Base-by-base conservation (phyloP, 371 early-diverging fungal genomes). In the Lichtheimia ornata region DNA sequence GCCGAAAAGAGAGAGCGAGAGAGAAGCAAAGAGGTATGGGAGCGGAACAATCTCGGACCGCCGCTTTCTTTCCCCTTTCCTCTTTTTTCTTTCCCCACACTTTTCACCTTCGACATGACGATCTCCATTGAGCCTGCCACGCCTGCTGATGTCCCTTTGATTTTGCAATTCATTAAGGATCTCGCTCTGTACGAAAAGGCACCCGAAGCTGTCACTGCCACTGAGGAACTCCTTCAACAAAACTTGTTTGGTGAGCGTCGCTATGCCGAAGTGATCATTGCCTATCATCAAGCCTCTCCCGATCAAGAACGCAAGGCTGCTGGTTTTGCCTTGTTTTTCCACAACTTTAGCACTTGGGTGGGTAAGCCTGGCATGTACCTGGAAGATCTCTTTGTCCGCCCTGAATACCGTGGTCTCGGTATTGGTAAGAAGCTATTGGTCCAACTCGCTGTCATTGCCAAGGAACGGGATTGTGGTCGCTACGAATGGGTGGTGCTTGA, bases 101-200 rank as follows among this genome's bases (percentile, higher is more conserved):
- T 35, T 9, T 11, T 35, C 2, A 1, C 22, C 22, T 6, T 11
- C 35, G 11, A 0, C 35, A 35, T 2, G 2, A 35, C 57, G 56
- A 47, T 79, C 42, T 64, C 69, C 47, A 79, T 89, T 61, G 78
- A 80, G 30, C 74, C 86, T 0, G 90, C 91, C 5, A 82, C 81
- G 1, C 66, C 74, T 28, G 66, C 74, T 4, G 92, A 94, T 63
- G 82, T 86, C 12, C 82, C 85, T 22, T 65, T 81, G 17, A 88
- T 94, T 63, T 73, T 88, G 47, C 43, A 67, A 47, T 90, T 93
- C 62, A 92, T 93, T 66, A 77, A 83, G 44, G 73, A 81, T 12
- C 86, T 94, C 51, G 93, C 95, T 1, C 69, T 76, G 50, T 94
- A 90, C 67, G 95, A 94, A 70, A 87, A 87, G 64, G 82, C 89